phyloP scores from a whole-genome alignment of 768 basidiomycete species.

The Phaeotremella fagi region DNA sequence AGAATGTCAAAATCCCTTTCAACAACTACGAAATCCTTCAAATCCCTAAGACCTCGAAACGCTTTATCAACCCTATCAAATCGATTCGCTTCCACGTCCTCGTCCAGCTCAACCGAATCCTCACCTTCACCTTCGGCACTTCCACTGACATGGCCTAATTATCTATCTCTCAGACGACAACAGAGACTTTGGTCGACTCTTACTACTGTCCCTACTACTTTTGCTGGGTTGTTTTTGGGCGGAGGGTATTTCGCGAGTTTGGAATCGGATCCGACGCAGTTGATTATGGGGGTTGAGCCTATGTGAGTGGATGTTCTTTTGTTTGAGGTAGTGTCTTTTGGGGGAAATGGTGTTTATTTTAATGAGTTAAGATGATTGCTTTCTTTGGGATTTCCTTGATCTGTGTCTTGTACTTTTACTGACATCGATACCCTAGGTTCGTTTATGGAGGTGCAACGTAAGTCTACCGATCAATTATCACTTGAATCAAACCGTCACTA shows the following conservation, averaged over 20 bases:
- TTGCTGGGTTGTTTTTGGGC: slow-evolving; percentile 34
- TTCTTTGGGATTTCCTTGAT: too few species aligned
- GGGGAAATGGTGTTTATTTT: too few species aligned
- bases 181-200: slow-evolving; percentile 36
- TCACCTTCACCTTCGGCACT: slow-evolving; percentile 11
- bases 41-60: too few species aligned
- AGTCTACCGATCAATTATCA: slow-evolving; percentile 11
- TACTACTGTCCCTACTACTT: slow-evolving; percentile 42
- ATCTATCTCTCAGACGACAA: slow-evolving; percentile 37
- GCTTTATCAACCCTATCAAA: too few species aligned
- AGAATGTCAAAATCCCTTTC: too few species aligned
- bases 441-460: slow-evolving; percentile 46
- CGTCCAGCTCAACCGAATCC: slow-evolving; percentile 12
- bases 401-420: too few species aligned
- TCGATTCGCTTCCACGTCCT: too few species aligned
- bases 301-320: slow-evolving; percentile 29
- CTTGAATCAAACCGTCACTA: too few species aligned
- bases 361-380: too few species aligned
- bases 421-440: slow-evolving; percentile 22
- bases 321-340: too few species aligned
- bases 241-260: slow-evolving; percentile 44
- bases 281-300: slow-evolving; percentile 47
- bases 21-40: too few species aligned
- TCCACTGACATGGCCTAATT: slow-evolving; percentile 45
- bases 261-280: slow-evolving; percentile 43